Conservation (phyloP, 139 green algal species). For the Pseudopediastrum boryanum region DNA sequence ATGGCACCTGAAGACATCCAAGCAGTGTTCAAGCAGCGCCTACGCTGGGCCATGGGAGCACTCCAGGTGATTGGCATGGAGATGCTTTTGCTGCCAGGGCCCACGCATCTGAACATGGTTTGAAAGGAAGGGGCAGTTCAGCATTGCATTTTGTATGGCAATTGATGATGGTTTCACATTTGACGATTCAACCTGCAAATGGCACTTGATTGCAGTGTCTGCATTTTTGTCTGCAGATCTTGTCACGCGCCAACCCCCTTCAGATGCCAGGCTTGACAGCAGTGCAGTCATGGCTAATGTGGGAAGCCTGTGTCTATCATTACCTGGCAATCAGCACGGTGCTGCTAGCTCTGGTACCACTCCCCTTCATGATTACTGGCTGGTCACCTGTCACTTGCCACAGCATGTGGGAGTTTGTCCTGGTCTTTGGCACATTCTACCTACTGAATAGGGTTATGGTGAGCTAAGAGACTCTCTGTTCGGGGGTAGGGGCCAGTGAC, state of each 20-base stretch:
- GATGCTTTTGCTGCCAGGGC: background rate
- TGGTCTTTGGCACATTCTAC: constrained; percentile 17
- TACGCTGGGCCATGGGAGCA: constrained; percentile 28
- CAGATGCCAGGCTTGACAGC: background rate
- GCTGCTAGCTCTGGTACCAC: background rate
- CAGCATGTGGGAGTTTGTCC: background rate
- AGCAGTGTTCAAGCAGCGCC: constrained; percentile 3
- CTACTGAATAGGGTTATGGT: background rate
- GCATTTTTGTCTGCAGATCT: background rate
- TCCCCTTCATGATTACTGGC: too few relatives aligned
- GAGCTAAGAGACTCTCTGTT: background rate
- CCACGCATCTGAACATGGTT: background rate
- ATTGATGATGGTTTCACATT: background rate
- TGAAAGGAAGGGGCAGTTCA: background rate
- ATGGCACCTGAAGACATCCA: constrained; percentile 17
- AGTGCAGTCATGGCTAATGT: constrained; percentile 1
- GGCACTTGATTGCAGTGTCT: background rate
- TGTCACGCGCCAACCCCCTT: constrained; percentile 19
- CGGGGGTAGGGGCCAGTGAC: too few relatives aligned
- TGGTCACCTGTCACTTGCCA: background rate
- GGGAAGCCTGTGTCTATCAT: constrained; percentile 7
- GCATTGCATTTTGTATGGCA: background rate
- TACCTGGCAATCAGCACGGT: constrained; percentile 5
- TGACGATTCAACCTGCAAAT: background rate
- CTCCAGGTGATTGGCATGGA: background rate